phyloP scores from a whole-genome alignment of 495 filamentous ascomycete genomes.

The Podospora appendiculata region DNA sequence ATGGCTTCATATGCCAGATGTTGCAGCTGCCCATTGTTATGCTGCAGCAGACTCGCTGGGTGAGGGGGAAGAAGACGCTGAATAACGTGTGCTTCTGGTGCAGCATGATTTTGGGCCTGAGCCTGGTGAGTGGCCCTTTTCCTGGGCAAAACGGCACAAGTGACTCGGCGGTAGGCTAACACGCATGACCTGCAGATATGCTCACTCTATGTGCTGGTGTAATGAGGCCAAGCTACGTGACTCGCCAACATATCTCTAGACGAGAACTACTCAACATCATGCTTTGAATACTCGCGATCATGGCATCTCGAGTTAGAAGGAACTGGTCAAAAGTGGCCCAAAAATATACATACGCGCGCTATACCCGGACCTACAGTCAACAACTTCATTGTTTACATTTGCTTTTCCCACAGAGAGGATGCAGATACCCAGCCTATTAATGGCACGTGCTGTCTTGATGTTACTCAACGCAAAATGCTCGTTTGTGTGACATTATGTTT shows the following conservation, averaged over 20 bases:
- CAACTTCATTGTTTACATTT: background rate
- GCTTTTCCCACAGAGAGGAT: background rate
- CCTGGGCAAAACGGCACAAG: background rate
- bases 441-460: too few relatives aligned
- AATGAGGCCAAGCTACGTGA: background rate
- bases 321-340: background rate
- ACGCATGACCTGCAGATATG: slow-evolving; percentile 33
- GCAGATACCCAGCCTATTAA: too few relatives aligned
- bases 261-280: too few relatives aligned
- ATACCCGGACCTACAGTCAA: background rate
- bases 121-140: slow-evolving; percentile 57
- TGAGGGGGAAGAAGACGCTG: slow-evolving; percentile 64
- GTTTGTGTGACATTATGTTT: too few relatives aligned
- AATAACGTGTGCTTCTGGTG: slow-evolving; percentile 96
- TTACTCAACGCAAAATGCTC: too few relatives aligned
- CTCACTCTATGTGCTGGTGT: slow-evolving; percentile 45
- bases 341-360: too few relatives aligned
- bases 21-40: slow-evolving; percentile 89
- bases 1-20: slow-evolving; percentile 94
- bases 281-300: too few relatives aligned
- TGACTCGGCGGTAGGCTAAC: background rate
- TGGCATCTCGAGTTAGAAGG: background rate
- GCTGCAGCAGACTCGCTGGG: slow-evolving; percentile 70
- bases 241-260: too few relatives aligned
- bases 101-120: slow-evolving; percentile 86